These are phyloP conservation scores for Alternaria sp. DNA, from an alignment of 2,329 filamentous ascomycete genomes.

Conservation along the genomic window DNA sequence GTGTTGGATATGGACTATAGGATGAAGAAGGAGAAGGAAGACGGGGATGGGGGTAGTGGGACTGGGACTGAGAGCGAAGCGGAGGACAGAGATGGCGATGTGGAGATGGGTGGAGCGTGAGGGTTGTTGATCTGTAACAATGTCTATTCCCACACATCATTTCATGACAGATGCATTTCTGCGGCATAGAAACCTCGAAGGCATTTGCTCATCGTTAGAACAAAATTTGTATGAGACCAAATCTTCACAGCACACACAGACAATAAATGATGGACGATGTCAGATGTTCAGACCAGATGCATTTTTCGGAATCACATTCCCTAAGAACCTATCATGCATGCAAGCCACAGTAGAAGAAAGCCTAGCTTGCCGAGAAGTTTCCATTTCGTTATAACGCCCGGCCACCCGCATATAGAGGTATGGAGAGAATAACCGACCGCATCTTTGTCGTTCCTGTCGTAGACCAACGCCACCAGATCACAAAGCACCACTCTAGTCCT, in stretches of 20 bases:
- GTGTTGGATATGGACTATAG: slow-evolving; percentile 61
- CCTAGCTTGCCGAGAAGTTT: slow-evolving; percentile 39
- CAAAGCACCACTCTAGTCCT: slow-evolving; percentile 66
- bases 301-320: slow-evolving; percentile 49
- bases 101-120: background rate
- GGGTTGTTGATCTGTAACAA: background rate
- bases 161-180: background rate
- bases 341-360: slow-evolving; percentile 36
- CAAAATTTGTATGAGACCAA: background rate
- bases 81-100: slow-evolving; percentile 8
- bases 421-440: slow-evolving; percentile 47
- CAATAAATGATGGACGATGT: slow-evolving; percentile 5
- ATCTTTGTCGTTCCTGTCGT: slow-evolving; percentile 38
- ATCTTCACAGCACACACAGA: background rate
- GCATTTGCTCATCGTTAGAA: too few species aligned
- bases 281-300: slow-evolving; percentile 41
- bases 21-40: slow-evolving; percentile 27
- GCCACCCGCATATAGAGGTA: slow-evolving; percentile 46
- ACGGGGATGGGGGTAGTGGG: background rate
- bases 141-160: background rate
- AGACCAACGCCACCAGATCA: slow-evolving; percentile 33
- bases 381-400: slow-evolving; percentile 48
- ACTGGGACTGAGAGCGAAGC: slow-evolving; percentile 11
- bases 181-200: too few species aligned
- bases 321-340: slow-evolving; percentile 45